These are phyloP conservation scores for Fragilariopsis cylindrus DNA, from an alignment of 108 stramenopile genomes.

Conservation along the genomic window DNA sequence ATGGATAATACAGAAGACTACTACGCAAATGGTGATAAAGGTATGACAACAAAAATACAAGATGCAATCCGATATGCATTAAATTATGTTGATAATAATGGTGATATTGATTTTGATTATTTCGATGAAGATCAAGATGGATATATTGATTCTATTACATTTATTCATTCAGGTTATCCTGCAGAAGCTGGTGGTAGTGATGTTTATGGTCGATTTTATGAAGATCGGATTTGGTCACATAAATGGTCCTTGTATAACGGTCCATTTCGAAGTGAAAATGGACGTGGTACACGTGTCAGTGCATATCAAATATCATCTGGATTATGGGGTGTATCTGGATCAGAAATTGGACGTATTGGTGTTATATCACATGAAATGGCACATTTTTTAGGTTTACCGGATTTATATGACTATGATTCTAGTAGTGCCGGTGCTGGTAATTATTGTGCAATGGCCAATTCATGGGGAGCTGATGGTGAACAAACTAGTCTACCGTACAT, in stretches of 20 bases:
- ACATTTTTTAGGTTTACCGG: slow-evolving; percentile 26
- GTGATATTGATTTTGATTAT: slow-evolving; percentile 14
- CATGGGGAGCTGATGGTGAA: slow-evolving; percentile 41
- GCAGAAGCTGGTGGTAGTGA: slow-evolving; percentile 49
- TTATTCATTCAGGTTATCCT: slow-evolving; percentile 67
- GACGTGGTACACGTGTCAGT: slow-evolving; percentile 6
- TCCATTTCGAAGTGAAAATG: slow-evolving; percentile 5
- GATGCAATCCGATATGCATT: slow-evolving; percentile 20
- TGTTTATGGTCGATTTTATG: slow-evolving; percentile 20
- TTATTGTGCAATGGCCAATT: slow-evolving; percentile 41
- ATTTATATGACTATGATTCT: slow-evolving; percentile 34
- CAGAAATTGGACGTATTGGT: slow-evolving; percentile 35
- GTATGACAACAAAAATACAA: not conserved
- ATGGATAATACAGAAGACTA: slow-evolving; percentile 31
- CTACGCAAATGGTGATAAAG: slow-evolving; percentile 37
- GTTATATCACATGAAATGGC: slow-evolving; percentile 40
- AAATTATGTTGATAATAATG: slow-evolving; percentile 15
- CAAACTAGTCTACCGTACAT: slow-evolving; percentile 42
- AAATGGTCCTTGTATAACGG: slow-evolving; percentile 23
- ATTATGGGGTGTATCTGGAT: slow-evolving; percentile 27
- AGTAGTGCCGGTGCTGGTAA: slow-evolving; percentile 36
- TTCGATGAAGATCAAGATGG: slow-evolving; percentile 37
- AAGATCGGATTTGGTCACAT: slow-evolving; percentile 36
- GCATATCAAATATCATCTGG: slow-evolving; percentile 34
- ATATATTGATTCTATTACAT: slow-evolving; percentile 54